Evolutionary conservation across 305 asterid genomes (phyloP).

Genomic region (Stenogyne calaminthoides): DNA sequence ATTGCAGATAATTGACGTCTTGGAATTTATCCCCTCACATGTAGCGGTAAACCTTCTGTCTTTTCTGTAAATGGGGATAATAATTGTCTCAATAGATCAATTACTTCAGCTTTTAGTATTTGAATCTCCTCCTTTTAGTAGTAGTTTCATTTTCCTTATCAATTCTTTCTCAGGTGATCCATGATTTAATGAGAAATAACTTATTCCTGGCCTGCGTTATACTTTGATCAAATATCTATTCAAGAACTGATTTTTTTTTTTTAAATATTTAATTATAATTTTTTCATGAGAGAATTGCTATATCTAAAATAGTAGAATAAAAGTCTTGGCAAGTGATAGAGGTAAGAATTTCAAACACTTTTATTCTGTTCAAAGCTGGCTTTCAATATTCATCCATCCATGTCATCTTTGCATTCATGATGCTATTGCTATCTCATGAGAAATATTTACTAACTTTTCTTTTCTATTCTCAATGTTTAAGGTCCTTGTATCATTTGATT

Average conservation of each 20-base stretch:
- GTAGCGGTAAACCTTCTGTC: conserved; percentile 65
- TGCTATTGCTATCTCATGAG: background rate
- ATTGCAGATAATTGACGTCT: conserved; percentile 90
- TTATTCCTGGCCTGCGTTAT: conserved; percentile 3
- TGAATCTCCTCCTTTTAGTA: background rate
- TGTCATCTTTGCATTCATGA: background rate
- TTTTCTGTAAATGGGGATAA: conserved; percentile 14
- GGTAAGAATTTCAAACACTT: conserved; percentile 11
- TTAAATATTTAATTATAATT: background rate
- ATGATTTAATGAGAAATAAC: background rate
- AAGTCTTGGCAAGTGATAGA: background rate
- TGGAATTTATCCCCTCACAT: conserved; percentile 91
- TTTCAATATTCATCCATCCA: background rate
- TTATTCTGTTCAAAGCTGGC: background rate
- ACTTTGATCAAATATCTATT: background rate
- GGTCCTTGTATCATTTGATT: conserved; percentile 14
- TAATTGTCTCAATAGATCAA: conserved; percentile 11
- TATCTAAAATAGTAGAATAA: conserved; percentile 13
- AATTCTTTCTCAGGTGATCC: conserved; percentile 16
- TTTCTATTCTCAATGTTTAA: conserved; percentile 1
- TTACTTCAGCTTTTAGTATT: conserved; percentile 6
- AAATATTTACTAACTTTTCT: background rate
- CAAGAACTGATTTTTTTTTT: background rate
- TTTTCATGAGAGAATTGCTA: background rate
- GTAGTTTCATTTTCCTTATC: conserved; percentile 18